Percentiles rank a stretch among this genome's conserved stretches.
phyloP scores from a whole-genome alignment of 2,329 filamentous ascomycete genomes.

The Septoria linicola region DNA sequence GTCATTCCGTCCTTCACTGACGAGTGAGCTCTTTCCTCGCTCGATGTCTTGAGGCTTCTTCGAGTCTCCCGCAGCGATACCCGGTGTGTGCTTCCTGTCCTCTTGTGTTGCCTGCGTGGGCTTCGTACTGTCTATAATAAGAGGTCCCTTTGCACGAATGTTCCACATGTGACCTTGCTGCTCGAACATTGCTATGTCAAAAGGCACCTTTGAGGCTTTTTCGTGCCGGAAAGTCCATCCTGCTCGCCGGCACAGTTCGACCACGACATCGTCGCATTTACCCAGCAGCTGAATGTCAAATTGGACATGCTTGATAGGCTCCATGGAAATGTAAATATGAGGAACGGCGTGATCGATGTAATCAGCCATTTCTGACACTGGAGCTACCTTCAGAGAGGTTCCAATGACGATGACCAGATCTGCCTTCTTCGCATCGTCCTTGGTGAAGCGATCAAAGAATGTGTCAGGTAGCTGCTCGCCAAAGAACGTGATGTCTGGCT shows the following conservation, averaged over 20 bases:
- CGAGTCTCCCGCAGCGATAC: background rate
- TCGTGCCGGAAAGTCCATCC: constrained; percentile 75
- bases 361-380: constrained; percentile 76
- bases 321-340: constrained; percentile 39
- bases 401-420: constrained; percentile 96
- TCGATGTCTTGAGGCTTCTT: background rate
- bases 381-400: constrained; percentile 91
- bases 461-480: constrained; percentile 82
- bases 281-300: constrained; percentile 97
- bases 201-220: constrained; percentile 58
- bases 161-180: constrained; percentile 14
- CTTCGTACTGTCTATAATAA: too few relatives aligned
- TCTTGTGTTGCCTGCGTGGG: too few relatives aligned
- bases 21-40: background rate
- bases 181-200: constrained; percentile 19
- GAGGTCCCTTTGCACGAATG: background rate
- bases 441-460: constrained; percentile 78
- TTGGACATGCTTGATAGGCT: constrained; percentile 81
- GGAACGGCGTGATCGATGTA: constrained; percentile 35
- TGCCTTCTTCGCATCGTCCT: constrained; percentile 73
- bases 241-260: constrained; percentile 77
- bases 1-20: background rate
- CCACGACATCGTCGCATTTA: constrained; percentile 86
- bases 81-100: too few relatives aligned
- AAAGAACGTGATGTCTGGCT: constrained; percentile 97